These are phyloP conservation scores for Oryza meridionalis DNA, from an alignment of 176 grass and related monocot species.

Conservation along the genomic window DNA sequence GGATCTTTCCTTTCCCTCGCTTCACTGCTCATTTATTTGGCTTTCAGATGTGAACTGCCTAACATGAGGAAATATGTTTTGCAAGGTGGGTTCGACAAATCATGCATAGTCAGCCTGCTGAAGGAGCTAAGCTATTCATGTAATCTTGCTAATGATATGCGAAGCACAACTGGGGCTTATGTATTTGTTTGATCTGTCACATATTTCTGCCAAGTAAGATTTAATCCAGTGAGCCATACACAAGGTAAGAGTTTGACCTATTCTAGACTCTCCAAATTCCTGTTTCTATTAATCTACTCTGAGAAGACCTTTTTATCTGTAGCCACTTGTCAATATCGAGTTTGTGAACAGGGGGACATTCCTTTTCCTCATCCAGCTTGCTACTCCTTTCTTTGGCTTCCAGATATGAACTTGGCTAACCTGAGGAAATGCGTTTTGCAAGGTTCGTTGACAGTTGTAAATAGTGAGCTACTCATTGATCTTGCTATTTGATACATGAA, in stretches of 20 bases:
- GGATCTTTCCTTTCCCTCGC: conserved; percentile 16
- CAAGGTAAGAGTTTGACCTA: conserved; percentile 18
- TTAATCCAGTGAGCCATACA: conserved; percentile 15
- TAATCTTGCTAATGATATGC: conserved; percentile 32
- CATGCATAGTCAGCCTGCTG: conserved; percentile 21
- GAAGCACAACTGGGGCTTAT: neutral
- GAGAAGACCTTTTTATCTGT: conserved; percentile 33
- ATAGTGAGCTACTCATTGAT: neutral
- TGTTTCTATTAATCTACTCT: conserved; percentile 21
- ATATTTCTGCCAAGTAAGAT: conserved; percentile 22
- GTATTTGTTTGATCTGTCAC: conserved; percentile 27
- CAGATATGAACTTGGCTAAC: neutral
- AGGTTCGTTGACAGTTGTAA: neutral
- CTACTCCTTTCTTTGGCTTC: neutral
- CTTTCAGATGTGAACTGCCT: conserved; percentile 20
- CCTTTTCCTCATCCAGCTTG: neutral
- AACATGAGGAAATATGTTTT: conserved; percentile 22
- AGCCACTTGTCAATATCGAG: neutral
- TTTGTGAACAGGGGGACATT: neutral
- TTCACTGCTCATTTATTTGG: conserved; percentile 13
- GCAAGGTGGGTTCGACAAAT: neutral
- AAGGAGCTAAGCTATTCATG: conserved; percentile 18
- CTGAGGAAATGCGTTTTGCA: neutral
- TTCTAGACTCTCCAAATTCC: conserved; percentile 16
- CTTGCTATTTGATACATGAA: neutral